Conservation (phyloP, 257 asterid species). For the Solanum peruvianum region DNA sequence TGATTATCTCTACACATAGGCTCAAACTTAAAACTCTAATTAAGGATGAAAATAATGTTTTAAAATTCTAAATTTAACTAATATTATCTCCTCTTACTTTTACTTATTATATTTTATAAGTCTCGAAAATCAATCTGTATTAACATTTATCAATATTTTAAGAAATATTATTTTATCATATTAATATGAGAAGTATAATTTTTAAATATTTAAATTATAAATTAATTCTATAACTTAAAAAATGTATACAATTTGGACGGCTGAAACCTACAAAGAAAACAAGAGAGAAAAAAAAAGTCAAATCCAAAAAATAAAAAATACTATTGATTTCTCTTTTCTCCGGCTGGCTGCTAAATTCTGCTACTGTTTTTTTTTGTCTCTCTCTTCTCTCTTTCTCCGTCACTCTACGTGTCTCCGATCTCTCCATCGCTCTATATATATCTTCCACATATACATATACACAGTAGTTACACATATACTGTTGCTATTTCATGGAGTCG, state of each 20-base stretch:
- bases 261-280: background rate
- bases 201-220: too few species aligned
- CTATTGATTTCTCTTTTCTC: background rate
- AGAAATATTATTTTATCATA: too few species aligned
- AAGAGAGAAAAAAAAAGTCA: background rate
- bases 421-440: background rate
- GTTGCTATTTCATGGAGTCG: slow-evolving; percentile 27
- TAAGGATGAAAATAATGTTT: background rate
- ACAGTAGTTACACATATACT: background rate
- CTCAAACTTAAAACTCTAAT: background rate
- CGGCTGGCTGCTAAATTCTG: background rate
- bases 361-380: background rate
- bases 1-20: too few species aligned
- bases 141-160: background rate
- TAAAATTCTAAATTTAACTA: background rate
- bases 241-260: background rate
- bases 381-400: slow-evolving; percentile 46
- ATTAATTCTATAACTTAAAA: background rate
- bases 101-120: background rate
- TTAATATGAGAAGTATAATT: background rate
- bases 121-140: background rate
- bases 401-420: slow-evolving; percentile 19
- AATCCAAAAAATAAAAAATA: background rate
- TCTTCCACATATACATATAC: background rate
- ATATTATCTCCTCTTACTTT: background rate